A percentile compares a stretch with the other conserved stretches of the same genome.
Conservation (phyloP, 257 asterid species). For the Euphrasia confusa region DNA sequence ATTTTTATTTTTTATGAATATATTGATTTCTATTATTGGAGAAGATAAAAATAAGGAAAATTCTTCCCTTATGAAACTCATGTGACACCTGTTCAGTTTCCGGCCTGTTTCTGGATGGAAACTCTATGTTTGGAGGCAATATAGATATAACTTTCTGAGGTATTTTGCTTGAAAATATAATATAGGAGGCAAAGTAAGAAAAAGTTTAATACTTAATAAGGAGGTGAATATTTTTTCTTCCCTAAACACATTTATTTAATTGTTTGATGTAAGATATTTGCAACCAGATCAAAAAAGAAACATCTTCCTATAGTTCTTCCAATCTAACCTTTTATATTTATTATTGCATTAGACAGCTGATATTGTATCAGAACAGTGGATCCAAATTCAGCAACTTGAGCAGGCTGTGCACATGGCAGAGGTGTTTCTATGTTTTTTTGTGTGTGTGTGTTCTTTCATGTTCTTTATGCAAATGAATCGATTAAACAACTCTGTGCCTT, state of each 20-base stretch:
- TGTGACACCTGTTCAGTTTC: too few species aligned
- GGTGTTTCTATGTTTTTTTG: slow-evolving; percentile 34
- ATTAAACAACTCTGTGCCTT: neutral
- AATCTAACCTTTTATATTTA: slow-evolving; percentile 2
- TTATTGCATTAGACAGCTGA: slow-evolving; percentile 41
- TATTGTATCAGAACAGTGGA: slow-evolving; percentile 84
- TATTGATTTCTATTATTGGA: too few species aligned
- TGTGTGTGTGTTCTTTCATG: slow-evolving; percentile 14
- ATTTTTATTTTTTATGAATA: too few species aligned
- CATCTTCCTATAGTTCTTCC: slow-evolving; percentile 5
- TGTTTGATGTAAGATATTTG: slow-evolving; percentile 1
- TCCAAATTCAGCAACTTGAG: slow-evolving; percentile 83
- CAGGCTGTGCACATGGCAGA: slow-evolving; percentile 86
- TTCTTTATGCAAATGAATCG: neutral
- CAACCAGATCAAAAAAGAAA: neutral
- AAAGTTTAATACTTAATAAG: too few species aligned
- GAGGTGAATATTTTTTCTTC: neutral
- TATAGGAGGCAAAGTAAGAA: too few species aligned
- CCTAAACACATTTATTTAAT: neutral
- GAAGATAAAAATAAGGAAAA: too few species aligned
- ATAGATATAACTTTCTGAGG: too few species aligned
- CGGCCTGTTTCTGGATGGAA: neutral
- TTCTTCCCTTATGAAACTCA: too few species aligned
- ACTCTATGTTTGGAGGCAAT: too few species aligned
- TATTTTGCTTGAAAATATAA: too few species aligned